phyloP scores from a whole-genome alignment of 1,284 basidiomycete species.

The Meira nashicola region DNA sequence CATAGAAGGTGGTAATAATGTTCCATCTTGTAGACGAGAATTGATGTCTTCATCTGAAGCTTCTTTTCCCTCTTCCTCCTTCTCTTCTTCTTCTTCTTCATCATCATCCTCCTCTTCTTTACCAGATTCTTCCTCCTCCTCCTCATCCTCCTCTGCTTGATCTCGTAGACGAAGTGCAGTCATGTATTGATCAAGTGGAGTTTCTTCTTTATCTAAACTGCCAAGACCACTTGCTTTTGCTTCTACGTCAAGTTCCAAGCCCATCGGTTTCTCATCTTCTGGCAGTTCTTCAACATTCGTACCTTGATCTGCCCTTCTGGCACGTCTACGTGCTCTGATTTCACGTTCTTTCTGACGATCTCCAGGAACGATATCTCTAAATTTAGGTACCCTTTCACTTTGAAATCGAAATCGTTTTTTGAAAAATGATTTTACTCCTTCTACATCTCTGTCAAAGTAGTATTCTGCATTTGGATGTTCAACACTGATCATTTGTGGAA shows the following conservation, averaged over 20 bases:
- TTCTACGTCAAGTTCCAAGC: slow-evolving; percentile 30
- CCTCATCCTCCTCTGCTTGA: slow-evolving; percentile 19
- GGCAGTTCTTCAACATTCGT: slow-evolving; percentile 23
- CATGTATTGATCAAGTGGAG: slow-evolving; percentile 39
- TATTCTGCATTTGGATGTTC: slow-evolving; percentile 95
- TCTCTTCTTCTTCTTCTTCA: slow-evolving; percentile 60
- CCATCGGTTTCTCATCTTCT: slow-evolving; percentile 38
- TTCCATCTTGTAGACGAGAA: slow-evolving; percentile 57
- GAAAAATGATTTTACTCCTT: slow-evolving; percentile 93
- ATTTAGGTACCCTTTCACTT: slow-evolving; percentile 71
- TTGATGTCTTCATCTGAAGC: slow-evolving; percentile 57
- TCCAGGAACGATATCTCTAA: slow-evolving; percentile 33
- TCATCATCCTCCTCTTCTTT: slow-evolving; percentile 16
- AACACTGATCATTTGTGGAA: slow-evolving; percentile 98
- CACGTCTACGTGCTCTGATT: slow-evolving; percentile 56
- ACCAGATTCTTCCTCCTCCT: slow-evolving; percentile 19
- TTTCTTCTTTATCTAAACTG: slow-evolving; percentile 26
- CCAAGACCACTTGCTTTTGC: slow-evolving; percentile 45
- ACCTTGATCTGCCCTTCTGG: not conserved
- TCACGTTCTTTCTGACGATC: slow-evolving; percentile 40
- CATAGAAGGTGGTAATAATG: slow-evolving; percentile 56
- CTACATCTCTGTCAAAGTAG: slow-evolving; percentile 98
- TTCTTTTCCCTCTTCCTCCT: slow-evolving; percentile 70
- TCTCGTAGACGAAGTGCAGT: slow-evolving; percentile 9
- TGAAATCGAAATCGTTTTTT: slow-evolving; percentile 85